phyloP scores from a whole-genome alignment of 768 basidiomycete species.

The Candolleomyces eurysporus region DNA sequence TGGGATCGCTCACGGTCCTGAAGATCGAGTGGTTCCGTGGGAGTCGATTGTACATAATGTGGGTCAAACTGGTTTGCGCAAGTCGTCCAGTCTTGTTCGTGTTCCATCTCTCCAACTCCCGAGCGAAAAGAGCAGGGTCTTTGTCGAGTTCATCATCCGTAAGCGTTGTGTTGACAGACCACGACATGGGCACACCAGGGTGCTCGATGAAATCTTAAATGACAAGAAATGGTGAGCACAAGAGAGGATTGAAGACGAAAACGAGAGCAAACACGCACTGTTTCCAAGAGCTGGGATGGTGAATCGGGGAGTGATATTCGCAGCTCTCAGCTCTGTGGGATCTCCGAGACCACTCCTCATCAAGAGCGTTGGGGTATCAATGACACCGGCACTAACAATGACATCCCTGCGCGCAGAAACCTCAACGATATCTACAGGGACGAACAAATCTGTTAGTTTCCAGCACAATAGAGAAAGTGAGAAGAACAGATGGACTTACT shows the following conservation, averaged over 20 bases:
- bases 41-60: slow-evolving; percentile 21
- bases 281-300: slow-evolving; percentile 35
- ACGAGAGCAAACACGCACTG: slow-evolving; percentile 2
- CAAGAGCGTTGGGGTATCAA: slow-evolving; percentile 32
- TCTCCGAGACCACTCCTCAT: slow-evolving; percentile 33
- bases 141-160: slow-evolving; percentile 3
- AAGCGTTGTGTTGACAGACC: background rate
- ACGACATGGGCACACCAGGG: background rate
- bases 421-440: background rate
- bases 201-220: slow-evolving; percentile 28
- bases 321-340: slow-evolving; percentile 15
- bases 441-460: too few relatives aligned
- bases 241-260: background rate
- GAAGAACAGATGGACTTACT: background rate
- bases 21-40: slow-evolving; percentile 16
- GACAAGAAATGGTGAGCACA: background rate
- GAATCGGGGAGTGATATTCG: slow-evolving; percentile 24
- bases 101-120: slow-evolving; percentile 17
- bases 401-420: slow-evolving; percentile 29
- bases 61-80: slow-evolving; percentile 14
- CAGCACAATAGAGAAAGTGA: background rate
- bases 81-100: slow-evolving; percentile 19
- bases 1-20: slow-evolving; percentile 20
- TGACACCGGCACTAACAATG: slow-evolving; percentile 34
- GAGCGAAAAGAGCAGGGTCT: background rate